phyloP scores from a whole-genome alignment of 768 basidiomycete genomes.

The Kwoniella dejecticola region DNA sequence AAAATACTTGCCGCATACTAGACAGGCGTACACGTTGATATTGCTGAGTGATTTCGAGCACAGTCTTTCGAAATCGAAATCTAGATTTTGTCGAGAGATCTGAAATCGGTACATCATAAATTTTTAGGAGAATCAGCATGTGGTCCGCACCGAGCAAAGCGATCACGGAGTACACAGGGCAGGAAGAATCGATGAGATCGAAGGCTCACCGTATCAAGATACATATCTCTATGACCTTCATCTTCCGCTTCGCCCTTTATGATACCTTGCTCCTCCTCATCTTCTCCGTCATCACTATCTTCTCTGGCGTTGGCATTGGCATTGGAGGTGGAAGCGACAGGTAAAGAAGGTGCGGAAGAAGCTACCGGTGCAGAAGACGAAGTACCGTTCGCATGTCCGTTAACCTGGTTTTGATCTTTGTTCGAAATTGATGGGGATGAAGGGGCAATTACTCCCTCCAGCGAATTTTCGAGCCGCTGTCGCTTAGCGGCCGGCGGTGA shows the following conservation, averaged over 20 bases:
- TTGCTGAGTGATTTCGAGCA: conserved; percentile 96
- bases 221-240: conserved; percentile 71
- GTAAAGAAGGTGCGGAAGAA: conserved; percentile 64
- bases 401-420: conserved; percentile 59
- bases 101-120: conserved; percentile 49
- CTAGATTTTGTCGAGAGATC: conserved; percentile 87
- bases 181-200: too few relatives aligned
- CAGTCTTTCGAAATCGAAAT: conserved; percentile 99
- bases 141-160: too few relatives aligned
- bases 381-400: conserved; percentile 67
- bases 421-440: conserved; percentile 24
- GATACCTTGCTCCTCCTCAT: conserved; percentile 48
- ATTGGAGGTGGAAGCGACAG: conserved; percentile 68
- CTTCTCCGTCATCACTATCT: conserved; percentile 48
- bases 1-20: conserved; percentile 98
- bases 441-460: background rate
- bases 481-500: conserved; percentile 49
- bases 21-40: conserved; percentile 95
- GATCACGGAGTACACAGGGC: too few relatives aligned
- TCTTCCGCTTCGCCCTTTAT: conserved; percentile 46
- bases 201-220: conserved; percentile 82
- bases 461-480: conserved; percentile 23
- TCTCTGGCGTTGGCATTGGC: conserved; percentile 59
- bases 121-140: background rate
- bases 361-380: conserved; percentile 64